These are phyloP conservation scores for Mycena floridula DNA, from an alignment of 768 basidiomycete species.

Conservation along the genomic window DNA sequence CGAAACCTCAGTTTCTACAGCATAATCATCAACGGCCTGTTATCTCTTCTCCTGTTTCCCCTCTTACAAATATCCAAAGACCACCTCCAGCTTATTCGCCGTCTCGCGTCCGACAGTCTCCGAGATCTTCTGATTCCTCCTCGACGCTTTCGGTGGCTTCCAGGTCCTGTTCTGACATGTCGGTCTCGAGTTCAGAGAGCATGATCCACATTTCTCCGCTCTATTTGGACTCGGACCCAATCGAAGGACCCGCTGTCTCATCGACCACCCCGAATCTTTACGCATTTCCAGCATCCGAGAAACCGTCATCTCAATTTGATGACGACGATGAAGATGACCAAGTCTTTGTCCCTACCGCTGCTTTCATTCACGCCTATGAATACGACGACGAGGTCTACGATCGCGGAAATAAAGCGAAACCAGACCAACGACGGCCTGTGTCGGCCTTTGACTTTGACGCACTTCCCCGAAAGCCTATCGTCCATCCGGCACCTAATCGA, in stretches of 20 bases:
- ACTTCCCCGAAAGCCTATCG: slow-evolving; percentile 28
- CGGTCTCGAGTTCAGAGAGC: slow-evolving; percentile 14
- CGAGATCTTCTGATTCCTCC: slow-evolving; percentile 9
- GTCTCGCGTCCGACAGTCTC: background rate
- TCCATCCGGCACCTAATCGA: slow-evolving; percentile 1
- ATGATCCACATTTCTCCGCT: slow-evolving; percentile 19
- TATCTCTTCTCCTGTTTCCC: slow-evolving; percentile 5
- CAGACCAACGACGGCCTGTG: slow-evolving; percentile 33
- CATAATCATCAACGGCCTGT: slow-evolving; percentile 14
- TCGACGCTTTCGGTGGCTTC: slow-evolving; percentile 6
- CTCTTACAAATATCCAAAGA: background rate
- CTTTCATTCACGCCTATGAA: slow-evolving; percentile 46
- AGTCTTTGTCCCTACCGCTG: slow-evolving; percentile 33
- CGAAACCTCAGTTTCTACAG: slow-evolving; percentile 35
- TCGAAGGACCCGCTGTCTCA: slow-evolving; percentile 20
- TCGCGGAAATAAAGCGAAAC: slow-evolving; percentile 17
- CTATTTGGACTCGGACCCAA: slow-evolving; percentile 17
- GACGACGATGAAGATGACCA: slow-evolving; percentile 9
- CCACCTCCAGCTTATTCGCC: background rate
- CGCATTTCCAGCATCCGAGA: slow-evolving; percentile 9
- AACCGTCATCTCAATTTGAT: slow-evolving; percentile 8
- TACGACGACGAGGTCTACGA: slow-evolving; percentile 23
- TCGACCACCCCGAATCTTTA: slow-evolving; percentile 7
- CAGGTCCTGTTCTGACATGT: slow-evolving; percentile 18
- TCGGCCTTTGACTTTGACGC: slow-evolving; percentile 46